These are phyloP conservation scores for Coemansia furcata DNA, from an alignment of 192 early-diverging fungal species.

Conservation along the genomic window DNA sequence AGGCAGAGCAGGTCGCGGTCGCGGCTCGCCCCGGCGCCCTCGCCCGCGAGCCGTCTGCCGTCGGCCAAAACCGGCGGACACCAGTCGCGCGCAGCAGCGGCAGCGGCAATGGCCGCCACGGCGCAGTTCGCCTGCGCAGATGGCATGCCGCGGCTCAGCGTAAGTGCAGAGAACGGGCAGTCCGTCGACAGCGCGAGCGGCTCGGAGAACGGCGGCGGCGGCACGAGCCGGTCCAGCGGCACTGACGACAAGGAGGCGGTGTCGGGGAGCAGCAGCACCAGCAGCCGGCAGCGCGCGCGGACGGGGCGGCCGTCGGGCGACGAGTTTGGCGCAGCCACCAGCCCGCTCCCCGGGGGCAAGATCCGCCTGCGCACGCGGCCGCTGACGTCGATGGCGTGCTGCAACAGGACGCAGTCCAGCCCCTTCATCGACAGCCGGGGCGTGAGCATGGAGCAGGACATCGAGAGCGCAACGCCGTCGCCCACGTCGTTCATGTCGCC, in stretches of 20 bases:
- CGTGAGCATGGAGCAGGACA: neutral
- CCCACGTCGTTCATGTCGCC: neutral
- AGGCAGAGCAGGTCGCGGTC: constrained; percentile 2
- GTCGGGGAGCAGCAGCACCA: constrained; percentile 5
- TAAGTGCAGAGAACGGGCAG: neutral
- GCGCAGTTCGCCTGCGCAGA: constrained; percentile 22
- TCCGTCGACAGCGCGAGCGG: neutral
- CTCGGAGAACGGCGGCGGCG: constrained; percentile 1
- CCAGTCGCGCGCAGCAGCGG: constrained; percentile 21
- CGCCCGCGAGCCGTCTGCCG: constrained; percentile 1
- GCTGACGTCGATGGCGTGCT: constrained; percentile 30
- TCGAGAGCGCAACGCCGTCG: neutral
- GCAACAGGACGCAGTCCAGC: constrained; percentile 19
- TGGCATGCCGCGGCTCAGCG: neutral
- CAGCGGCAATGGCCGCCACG: constrained; percentile 25
- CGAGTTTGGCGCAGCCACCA: neutral
- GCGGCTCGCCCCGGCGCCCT: constrained; percentile 13
- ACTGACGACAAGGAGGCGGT: neutral
- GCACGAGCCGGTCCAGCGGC: constrained; percentile 7
- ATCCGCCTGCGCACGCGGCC: constrained; percentile 48
- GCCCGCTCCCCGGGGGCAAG: constrained; percentile 16
- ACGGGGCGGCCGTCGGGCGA: neutral
- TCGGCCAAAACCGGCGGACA: neutral
- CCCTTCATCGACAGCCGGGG: constrained; percentile 11
- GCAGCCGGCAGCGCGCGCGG: constrained; percentile 6